Conservation (phyloP, 208 protist genomes). For the Polymyxa betae region DNA sequence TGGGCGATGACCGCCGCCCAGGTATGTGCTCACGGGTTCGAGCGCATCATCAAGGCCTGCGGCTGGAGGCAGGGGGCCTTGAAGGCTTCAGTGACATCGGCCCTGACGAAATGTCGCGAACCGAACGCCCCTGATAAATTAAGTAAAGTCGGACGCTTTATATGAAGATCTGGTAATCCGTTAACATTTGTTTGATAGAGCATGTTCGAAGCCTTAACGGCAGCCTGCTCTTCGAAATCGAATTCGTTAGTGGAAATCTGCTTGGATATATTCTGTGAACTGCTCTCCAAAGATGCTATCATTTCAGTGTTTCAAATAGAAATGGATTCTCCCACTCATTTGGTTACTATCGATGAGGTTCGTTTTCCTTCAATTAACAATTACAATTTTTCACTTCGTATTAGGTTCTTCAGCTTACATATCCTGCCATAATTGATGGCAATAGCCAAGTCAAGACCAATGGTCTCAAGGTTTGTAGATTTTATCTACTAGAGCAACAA, state of each 20-base stretch:
- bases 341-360: conserved; percentile 38
- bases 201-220: not conserved
- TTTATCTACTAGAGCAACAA: too few relatives aligned
- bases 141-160: too few relatives aligned
- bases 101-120: not conserved
- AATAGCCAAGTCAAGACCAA: conserved; percentile 26
- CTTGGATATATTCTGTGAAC: not conserved
- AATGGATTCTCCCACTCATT: not conserved
- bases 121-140: too few relatives aligned
- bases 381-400: not conserved
- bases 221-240: conserved; percentile 2
- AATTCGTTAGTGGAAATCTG: conserved; percentile 28
- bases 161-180: too few relatives aligned
- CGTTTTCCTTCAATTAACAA: not conserved
- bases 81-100: not conserved
- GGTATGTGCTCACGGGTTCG: not conserved
- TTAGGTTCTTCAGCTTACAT: not conserved
- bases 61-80: conserved; percentile 25
- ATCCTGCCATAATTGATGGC: conserved; percentile 12
- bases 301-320: conserved; percentile 22
- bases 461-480: conserved; percentile 26
- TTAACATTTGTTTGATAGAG: not conserved
- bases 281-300: conserved; percentile 28
- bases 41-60: conserved; percentile 19
- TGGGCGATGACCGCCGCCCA: not conserved